phyloP scores from a whole-genome alignment of 2,329 filamentous ascomycete species.

The Colletotrichum sansevieriae region DNA sequence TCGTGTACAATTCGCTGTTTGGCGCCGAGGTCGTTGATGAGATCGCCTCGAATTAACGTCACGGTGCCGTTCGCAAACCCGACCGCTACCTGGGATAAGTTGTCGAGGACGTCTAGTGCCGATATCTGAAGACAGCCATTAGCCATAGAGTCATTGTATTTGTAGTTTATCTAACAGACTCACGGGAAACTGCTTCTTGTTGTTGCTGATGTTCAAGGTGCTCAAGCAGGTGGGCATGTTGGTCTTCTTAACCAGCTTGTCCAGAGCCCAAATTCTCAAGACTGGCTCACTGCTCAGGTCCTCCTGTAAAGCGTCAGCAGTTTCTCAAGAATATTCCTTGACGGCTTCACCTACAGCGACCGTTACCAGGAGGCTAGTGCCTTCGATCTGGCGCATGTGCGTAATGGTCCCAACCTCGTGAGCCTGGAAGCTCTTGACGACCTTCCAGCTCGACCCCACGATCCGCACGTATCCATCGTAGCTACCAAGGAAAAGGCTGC shows the following conservation, averaged over 20 bases:
- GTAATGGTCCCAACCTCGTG: conserved; percentile 85
- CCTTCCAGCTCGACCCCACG: conserved; percentile 87
- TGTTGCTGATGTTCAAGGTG: conserved; percentile 88
- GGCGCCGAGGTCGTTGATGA: conserved; percentile 94
- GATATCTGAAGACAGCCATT: conserved; percentile 71
- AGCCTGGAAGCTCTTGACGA: conserved; percentile 87
- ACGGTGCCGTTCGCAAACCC: conserved; percentile 97
- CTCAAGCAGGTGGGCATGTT: conserved; percentile 90
- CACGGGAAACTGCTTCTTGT: conserved; percentile 91
- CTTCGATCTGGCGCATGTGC: conserved; percentile 92
- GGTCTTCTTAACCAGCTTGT: conserved; percentile 94
- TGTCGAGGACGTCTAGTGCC: conserved; percentile 87
- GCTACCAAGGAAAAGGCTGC: conserved; percentile 90
- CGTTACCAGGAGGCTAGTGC: conserved; percentile 88
- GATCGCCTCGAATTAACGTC: conserved; percentile 90
- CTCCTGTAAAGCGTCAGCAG: conserved; percentile 64
- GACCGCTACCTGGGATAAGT: conserved; percentile 92
- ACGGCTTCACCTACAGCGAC: conserved; percentile 65
- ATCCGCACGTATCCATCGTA: conserved; percentile 89
- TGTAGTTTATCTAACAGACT: conserved; percentile 45
- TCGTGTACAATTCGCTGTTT: conserved; percentile 96
- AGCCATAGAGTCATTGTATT: too few relatives aligned
- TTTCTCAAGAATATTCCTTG: too few relatives aligned
- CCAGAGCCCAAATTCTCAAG: conserved; percentile 97
- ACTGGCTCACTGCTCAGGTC: conserved; percentile 89